These are phyloP conservation scores for Globisporangium sylvaticum DNA, from an alignment of 352 stramenopile genomes.

Conservation along the genomic window DNA sequence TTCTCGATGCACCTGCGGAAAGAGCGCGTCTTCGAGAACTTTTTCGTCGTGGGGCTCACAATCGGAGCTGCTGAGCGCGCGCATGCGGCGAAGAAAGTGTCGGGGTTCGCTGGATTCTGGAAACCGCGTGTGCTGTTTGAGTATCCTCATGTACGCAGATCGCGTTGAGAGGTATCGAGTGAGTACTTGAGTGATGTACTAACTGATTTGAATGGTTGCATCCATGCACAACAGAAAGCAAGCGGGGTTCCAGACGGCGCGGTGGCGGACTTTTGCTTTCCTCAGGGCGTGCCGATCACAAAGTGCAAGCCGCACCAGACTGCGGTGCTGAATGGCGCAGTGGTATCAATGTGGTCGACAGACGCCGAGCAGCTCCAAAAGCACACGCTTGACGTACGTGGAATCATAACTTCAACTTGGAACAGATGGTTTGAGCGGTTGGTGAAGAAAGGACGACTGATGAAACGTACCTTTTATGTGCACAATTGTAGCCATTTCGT, in stretches of 20 bases:
- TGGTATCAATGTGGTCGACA: conserved; percentile 69
- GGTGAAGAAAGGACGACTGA: neutral
- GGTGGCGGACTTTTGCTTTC: conserved; percentile 81
- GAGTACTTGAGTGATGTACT: neutral
- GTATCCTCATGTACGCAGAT: conserved; percentile 45
- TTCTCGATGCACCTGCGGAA: conserved; percentile 81
- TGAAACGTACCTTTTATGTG: neutral
- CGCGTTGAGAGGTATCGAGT: neutral
- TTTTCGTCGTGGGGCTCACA: conserved; percentile 60
- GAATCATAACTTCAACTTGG: neutral
- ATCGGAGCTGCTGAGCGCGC: conserved; percentile 31
- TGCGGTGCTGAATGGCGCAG: conserved; percentile 36
- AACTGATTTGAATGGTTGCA: neutral
- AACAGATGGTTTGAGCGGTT: neutral
- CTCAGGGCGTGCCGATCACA: conserved; percentile 56
- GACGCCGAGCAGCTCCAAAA: conserved; percentile 57
- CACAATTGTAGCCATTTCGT: conserved; percentile 34
- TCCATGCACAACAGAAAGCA: conserved; percentile 16
- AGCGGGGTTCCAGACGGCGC: conserved; percentile 40
- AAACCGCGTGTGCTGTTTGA: conserved; percentile 73
- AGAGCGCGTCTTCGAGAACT: conserved; percentile 81
- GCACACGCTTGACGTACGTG: conserved; percentile 53
- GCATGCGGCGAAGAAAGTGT: conserved; percentile 20
- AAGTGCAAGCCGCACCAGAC: conserved; percentile 56
- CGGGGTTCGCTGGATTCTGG: conserved; percentile 47